phyloP scores from a whole-genome alignment of 352 stramenopile species.

The Globisporangium spinosum region DNA sequence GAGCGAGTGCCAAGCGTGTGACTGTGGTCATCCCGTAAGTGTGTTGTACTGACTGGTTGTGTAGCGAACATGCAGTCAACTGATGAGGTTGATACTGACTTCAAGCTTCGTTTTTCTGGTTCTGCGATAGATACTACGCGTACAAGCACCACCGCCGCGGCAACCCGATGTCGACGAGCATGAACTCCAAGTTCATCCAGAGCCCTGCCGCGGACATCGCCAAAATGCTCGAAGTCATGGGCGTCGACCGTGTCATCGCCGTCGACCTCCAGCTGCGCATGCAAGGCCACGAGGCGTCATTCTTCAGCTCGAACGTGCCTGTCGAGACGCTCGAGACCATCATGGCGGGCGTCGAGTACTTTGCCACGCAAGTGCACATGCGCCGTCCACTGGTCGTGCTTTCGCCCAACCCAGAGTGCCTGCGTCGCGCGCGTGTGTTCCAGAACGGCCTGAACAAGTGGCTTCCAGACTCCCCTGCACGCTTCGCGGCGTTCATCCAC shows the following conservation, averaged over 20 bases:
- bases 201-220: constrained; percentile 85
- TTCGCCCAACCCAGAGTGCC: constrained; percentile 84
- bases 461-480: constrained; percentile 73
- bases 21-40: constrained; percentile 92
- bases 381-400: constrained; percentile 83
- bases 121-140: constrained; percentile 75
- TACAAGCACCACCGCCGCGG: constrained; percentile 91
- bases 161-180: constrained; percentile 81
- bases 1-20: constrained; percentile 92
- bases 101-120: background rate
- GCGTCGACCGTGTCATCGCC: constrained; percentile 91
- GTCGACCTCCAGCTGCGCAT: constrained; percentile 91
- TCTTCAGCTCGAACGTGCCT: constrained; percentile 89
- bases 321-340: constrained; percentile 93
- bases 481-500: constrained; percentile 83
- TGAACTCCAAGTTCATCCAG: constrained; percentile 92
- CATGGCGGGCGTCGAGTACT: constrained; percentile 90
- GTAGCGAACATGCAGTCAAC: background rate
- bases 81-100: constrained; percentile 1
- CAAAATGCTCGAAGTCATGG: constrained; percentile 94
- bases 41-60: background rate
- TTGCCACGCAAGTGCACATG: constrained; percentile 81
- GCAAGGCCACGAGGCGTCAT: constrained; percentile 87
- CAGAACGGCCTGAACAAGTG: constrained; percentile 86
- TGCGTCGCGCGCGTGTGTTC: constrained; percentile 83